Base-by-base conservation (phyloP, 2,329 filamentous ascomycete genomes). In the Diplodia seriata region DNA sequence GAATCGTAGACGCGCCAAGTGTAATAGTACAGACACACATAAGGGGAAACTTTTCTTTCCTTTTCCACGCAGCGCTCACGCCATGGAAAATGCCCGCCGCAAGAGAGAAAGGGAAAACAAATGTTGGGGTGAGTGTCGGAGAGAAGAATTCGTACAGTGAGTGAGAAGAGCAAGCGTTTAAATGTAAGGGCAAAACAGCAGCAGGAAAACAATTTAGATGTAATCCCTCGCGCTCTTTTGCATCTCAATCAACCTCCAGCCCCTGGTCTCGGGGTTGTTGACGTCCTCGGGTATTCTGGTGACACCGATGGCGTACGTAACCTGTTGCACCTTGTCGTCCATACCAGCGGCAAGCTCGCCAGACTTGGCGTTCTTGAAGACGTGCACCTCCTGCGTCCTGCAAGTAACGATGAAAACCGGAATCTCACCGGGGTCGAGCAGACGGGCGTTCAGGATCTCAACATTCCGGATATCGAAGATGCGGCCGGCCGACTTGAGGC, bases 321-420 rank as follows among this genome's bases (percentile, higher is more conserved):
- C 95, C 73, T 97, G 89, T 81, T 99, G 95, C 29, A 99, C 95
- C 82, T 94, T 96, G 81, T 99, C 95, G 81, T 99, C 95, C 93
- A 97, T 98, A 53, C 95, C 95, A 14, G 94, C 94, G 3, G 94
- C 94, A 57, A 99, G 87, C 79, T 97, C 86, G 71, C 90, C 90
- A 0, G 90, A 90, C 85, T 99, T 98, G 68, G 90, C 89, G 72
- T 98, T 97, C 70, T 91, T 88, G 83, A 97, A 99, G 18, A 98
- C 94, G 77, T 99, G 95, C 12, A 99, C 94, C 81, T 99, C 95
- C 79, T 99, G 95, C 12, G 95, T 97, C 71, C 95, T 87, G 83
- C 93, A 97, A 70, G 94, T 97, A 72, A 99, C 91, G 77, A 99
- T 97, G 77, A 99, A 98, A 31, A 99, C 94, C 2, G 95, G 95